Evolutionary conservation across 306 rosid species (phyloP).

Genomic region (Pterocarpus santalinus): DNA sequence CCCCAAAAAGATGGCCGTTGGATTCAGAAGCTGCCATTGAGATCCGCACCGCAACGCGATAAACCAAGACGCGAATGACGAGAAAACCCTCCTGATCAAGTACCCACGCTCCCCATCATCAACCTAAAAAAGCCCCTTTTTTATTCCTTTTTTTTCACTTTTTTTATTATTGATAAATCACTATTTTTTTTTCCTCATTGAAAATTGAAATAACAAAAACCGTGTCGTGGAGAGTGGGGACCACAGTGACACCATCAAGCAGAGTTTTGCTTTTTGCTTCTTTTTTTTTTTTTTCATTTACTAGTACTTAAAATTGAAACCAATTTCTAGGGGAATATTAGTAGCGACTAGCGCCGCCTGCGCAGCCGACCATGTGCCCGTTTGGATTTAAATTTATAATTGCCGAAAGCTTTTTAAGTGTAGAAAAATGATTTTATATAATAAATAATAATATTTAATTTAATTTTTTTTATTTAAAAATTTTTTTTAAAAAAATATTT

Average conservation of each 20-base stretch:
- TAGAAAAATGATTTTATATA: too few relatives aligned
- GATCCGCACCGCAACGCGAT: conserved; percentile 46
- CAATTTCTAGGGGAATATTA: neutral
- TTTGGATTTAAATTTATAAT: too few relatives aligned
- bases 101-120: conserved; percentile 53
- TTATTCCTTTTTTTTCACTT: neutral
- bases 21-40: conserved; percentile 1
- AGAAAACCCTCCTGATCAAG: conserved; percentile 11
- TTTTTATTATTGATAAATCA: neutral
- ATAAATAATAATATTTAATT: too few relatives aligned
- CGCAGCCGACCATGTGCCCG: neutral
- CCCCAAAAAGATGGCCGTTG: conserved; percentile 31
- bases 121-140: conserved; percentile 28
- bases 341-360: neutral
- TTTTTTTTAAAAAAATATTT: too few relatives aligned
- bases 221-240: conserved; percentile 14
- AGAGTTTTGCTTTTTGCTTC: neutral
- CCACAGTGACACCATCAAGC: conserved; percentile 12
- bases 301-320: neutral
- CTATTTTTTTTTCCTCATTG: neutral
- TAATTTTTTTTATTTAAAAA: too few relatives aligned
- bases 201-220: neutral
- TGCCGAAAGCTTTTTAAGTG: too few relatives aligned
- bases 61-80: conserved; percentile 48
- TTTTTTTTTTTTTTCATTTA: neutral